Conservation (phyloP, 2,329 filamentous ascomycete genomes). For the Botryosphaeria dothidea region DNA sequence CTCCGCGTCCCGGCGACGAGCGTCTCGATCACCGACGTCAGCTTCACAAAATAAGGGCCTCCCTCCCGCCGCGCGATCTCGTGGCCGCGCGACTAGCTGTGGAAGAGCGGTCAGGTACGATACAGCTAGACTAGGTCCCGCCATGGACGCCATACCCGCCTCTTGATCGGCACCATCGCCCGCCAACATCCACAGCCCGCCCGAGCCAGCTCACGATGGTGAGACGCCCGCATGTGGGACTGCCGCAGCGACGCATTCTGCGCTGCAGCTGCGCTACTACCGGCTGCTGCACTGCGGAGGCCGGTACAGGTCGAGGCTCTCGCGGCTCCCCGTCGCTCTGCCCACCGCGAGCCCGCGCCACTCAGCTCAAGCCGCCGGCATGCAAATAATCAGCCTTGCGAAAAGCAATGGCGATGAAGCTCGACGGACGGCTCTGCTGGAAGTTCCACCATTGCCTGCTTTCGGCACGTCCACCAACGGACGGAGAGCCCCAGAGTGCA, state of each 20-base stretch:
- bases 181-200: neutral
- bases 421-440: neutral
- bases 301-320: neutral
- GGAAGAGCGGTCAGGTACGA: conserved; percentile 5
- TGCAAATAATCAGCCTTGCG: conserved; percentile 6
- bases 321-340: neutral
- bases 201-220: conserved; percentile 1
- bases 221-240: conserved; percentile 4
- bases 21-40: conserved; percentile 1
- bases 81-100: neutral
- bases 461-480: neutral
- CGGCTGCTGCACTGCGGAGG: neutral
- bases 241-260: neutral
- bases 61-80: neutral
- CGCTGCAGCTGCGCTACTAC: neutral
- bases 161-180: neutral
- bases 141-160: neutral
- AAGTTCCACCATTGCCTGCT: conserved; percentile 4
- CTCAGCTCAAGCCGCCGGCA: conserved; percentile 7
- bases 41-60: neutral
- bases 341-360: neutral
- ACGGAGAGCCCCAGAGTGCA: neutral
- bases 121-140: neutral
- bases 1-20: neutral
- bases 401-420: neutral